Conservation (phyloP, 257 asterid species). For the Eustoma russellianum region DNA sequence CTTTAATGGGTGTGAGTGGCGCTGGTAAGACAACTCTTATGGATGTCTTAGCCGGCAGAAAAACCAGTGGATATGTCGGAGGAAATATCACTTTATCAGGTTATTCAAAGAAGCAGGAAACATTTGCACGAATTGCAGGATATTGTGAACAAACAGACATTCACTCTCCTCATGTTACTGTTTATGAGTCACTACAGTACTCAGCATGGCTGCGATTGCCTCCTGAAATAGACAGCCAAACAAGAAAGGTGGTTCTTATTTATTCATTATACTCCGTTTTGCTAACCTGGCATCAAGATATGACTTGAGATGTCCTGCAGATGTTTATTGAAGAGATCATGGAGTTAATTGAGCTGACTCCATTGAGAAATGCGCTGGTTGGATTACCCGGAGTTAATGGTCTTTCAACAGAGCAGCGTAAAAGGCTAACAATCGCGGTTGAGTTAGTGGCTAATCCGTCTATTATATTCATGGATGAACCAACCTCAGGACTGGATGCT, state of each 20-base stretch:
- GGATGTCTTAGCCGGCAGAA: constrained; percentile 93
- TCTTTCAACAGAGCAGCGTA: constrained; percentile 87
- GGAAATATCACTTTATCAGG: constrained; percentile 68
- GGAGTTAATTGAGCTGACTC: constrained; percentile 65
- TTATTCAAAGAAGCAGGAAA: constrained; percentile 73
- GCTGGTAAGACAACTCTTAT: constrained; percentile 96
- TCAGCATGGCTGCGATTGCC: constrained; percentile 88
- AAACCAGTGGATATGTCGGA: constrained; percentile 76
- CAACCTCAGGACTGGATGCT: constrained; percentile 95
- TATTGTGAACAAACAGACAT: constrained; percentile 89
- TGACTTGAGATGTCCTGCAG: constrained; percentile 21
- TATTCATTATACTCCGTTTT: background rate
- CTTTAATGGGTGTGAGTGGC: constrained; percentile 88
- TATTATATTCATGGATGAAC: constrained; percentile 92
- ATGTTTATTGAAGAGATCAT: constrained; percentile 73
- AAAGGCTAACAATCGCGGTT: constrained; percentile 79
- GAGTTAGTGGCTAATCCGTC: constrained; percentile 94
- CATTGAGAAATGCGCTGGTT: constrained; percentile 55
- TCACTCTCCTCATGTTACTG: constrained; percentile 85
- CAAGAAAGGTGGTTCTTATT: constrained; percentile 42
- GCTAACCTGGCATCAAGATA: background rate
- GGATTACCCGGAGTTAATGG: constrained; percentile 80
- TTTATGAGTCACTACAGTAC: constrained; percentile 64
- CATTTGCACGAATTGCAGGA: constrained; percentile 88
- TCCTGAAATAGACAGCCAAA: constrained; percentile 47